Evolutionary conservation across 176 grass and related monocot species (phyloP).

Genomic region (Hsuehochloa calcarea): DNA sequence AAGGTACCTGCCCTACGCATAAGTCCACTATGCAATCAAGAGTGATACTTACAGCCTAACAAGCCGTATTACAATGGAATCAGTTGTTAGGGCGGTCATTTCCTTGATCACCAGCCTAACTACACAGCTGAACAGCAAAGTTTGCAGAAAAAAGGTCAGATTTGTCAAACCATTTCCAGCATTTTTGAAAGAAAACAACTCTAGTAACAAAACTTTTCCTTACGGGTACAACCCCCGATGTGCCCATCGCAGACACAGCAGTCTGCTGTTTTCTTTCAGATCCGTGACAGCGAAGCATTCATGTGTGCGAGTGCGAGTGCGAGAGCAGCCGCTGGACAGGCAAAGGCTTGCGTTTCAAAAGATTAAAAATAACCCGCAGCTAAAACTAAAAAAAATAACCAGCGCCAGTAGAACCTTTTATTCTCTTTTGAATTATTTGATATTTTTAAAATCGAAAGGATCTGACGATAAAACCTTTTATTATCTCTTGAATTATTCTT

Average conservation of each 20-base stretch:
- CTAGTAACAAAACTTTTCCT: too few species aligned
- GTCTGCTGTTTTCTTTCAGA: not conserved
- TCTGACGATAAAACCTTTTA: too few species aligned
- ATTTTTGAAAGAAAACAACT: too few species aligned
- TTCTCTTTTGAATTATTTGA: too few species aligned
- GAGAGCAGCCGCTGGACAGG: not conserved
- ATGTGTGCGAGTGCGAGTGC: not conserved
- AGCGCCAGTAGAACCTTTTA: slow-evolving; percentile 4
- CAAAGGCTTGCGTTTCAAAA: slow-evolving; percentile 16
- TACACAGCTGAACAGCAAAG: not conserved
- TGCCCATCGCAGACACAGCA: not conserved
- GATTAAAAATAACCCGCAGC: not conserved
- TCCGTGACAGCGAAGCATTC: slow-evolving; percentile 28
- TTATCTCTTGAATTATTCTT: too few species aligned
- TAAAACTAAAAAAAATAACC: not conserved
- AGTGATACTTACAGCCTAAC: not conserved
- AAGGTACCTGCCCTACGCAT: not conserved
- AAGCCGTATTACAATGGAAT: not conserved
- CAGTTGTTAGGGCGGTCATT: not conserved
- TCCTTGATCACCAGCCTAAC: not conserved
- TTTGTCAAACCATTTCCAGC: too few species aligned
- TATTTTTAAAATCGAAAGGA: too few species aligned
- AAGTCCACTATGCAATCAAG: not conserved
- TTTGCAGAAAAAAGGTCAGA: too few species aligned
- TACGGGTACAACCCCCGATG: not conserved